These are phyloP conservation scores for Serendipita sp. DNA, from an alignment of 768 basidiomycete species.

Conservation along the genomic window DNA sequence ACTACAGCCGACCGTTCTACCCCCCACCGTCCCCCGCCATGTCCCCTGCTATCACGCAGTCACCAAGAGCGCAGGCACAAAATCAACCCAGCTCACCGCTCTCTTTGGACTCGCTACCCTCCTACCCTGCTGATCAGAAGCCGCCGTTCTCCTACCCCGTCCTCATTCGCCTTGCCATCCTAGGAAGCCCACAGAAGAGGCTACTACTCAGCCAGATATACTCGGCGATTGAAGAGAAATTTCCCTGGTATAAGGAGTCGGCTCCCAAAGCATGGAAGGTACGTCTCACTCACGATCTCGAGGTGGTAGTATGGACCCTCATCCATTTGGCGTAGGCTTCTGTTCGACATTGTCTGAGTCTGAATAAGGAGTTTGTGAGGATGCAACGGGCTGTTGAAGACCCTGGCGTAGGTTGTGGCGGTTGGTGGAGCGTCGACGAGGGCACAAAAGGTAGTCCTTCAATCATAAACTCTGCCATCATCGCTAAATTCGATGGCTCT, in stretches of 20 bases:
- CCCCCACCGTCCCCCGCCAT: no score
- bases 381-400: neutral
- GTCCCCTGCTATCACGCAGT: no score
- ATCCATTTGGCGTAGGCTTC: neutral
- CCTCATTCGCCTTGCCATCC: neutral
- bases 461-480: no score
- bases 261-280: conserved; percentile 1
- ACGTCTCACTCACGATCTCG: neutral
- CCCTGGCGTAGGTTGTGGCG: neutral
- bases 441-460: neutral
- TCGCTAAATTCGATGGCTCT: neutral
- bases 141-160: neutral
- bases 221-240: neutral
- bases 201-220: neutral
- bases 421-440: neutral
- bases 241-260: neutral
- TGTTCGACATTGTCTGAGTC: neutral
- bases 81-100: neutral
- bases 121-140: neutral
- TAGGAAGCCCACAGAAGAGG: neutral
- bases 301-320: neutral
- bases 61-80: no score
- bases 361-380: neutral
- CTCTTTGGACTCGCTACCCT: neutral
- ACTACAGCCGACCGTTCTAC: no score